Percentiles rank a stretch among this genome's conserved stretches.
These are phyloP conservation scores for Wickerhamiella nectarea DNA, from an alignment of 805 yeast species.

Conservation along the genomic window DNA sequence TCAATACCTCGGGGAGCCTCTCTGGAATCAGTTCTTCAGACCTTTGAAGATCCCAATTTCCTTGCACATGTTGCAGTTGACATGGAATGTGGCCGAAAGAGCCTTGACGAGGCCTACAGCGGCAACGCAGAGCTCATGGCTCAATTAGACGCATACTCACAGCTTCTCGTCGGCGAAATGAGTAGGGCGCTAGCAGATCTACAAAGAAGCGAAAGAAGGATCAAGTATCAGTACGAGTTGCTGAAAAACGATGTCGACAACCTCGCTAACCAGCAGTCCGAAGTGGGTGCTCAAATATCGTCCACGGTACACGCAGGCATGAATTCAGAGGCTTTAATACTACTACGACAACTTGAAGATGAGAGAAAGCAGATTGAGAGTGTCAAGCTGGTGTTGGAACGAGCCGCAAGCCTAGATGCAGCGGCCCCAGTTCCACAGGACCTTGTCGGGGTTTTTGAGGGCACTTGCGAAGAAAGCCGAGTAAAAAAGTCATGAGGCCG, in stretches of 20 bases:
- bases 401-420: not conserved
- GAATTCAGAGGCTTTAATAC: not conserved
- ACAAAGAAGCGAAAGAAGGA: slow-evolving; percentile 19
- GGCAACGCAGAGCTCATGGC: slow-evolving; percentile 23
- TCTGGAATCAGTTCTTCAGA: slow-evolving; percentile 15
- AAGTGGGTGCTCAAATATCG: not conserved
- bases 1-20: not conserved
- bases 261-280: slow-evolving; percentile 15
- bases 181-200: slow-evolving; percentile 19
- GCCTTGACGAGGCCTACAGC: slow-evolving; percentile 20
- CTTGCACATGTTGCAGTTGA: slow-evolving; percentile 23
- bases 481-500: too few relatives aligned
- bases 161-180: slow-evolving; percentile 22
- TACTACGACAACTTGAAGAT: not conserved
- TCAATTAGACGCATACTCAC: slow-evolving; percentile 22
- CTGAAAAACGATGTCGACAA: slow-evolving; percentile 22
- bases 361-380: not conserved
- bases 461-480: not conserved
- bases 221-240: slow-evolving; percentile 26
- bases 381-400: not conserved
- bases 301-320: not conserved
- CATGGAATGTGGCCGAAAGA: slow-evolving; percentile 12
- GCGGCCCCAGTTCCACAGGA: not conserved
- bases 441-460: not conserved
- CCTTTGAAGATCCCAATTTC: slow-evolving; percentile 19